phyloP scores from a whole-genome alignment of 495 filamentous ascomycete species.

The Penicillium coprophilum region DNA sequence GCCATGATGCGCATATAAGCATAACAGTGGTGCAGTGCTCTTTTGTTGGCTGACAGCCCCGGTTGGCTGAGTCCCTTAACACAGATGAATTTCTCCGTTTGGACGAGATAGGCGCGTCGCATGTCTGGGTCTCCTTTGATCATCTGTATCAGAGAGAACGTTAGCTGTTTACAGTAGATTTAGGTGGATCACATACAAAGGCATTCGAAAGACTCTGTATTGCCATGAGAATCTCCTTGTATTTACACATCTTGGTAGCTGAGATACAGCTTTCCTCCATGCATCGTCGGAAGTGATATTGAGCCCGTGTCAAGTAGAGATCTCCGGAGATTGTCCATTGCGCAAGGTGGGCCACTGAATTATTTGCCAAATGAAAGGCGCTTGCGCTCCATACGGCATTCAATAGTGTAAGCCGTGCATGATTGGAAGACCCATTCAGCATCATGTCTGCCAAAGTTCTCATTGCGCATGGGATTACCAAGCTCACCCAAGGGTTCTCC shows the following conservation, averaged over 20 bases:
- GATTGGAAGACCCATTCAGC: slow-evolving; percentile 4
- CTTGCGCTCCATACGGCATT: slow-evolving; percentile 23
- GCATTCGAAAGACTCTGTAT: slow-evolving; percentile 23
- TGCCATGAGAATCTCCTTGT: slow-evolving; percentile 26
- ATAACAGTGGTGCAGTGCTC: slow-evolving; percentile 26
- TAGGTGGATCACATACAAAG: slow-evolving; percentile 17
- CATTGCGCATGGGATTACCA: slow-evolving; percentile 22
- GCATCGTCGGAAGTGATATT: slow-evolving; percentile 15
- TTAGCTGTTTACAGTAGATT: neutral
- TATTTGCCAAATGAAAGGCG: slow-evolving; percentile 19
- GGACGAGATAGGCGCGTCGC: slow-evolving; percentile 15
- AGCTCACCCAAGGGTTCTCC: slow-evolving; percentile 17
- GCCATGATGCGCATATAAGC: slow-evolving; percentile 31
- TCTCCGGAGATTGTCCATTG: slow-evolving; percentile 11
- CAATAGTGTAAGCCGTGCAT: slow-evolving; percentile 17
- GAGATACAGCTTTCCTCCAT: slow-evolving; percentile 13
- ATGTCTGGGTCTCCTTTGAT: slow-evolving; percentile 23
- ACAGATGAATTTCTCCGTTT: slow-evolving; percentile 23
- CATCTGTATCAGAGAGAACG: slow-evolving; percentile 9
- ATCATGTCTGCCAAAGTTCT: slow-evolving; percentile 17
- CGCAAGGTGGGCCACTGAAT: neutral
- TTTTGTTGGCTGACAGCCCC: slow-evolving; percentile 19
- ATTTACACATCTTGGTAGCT: slow-evolving; percentile 17
- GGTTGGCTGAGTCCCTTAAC: slow-evolving; percentile 19
- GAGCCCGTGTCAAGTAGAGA: slow-evolving; percentile 12